Conservation (phyloP, 495 filamentous ascomycete species). For the Cryomyces minteri region DNA sequence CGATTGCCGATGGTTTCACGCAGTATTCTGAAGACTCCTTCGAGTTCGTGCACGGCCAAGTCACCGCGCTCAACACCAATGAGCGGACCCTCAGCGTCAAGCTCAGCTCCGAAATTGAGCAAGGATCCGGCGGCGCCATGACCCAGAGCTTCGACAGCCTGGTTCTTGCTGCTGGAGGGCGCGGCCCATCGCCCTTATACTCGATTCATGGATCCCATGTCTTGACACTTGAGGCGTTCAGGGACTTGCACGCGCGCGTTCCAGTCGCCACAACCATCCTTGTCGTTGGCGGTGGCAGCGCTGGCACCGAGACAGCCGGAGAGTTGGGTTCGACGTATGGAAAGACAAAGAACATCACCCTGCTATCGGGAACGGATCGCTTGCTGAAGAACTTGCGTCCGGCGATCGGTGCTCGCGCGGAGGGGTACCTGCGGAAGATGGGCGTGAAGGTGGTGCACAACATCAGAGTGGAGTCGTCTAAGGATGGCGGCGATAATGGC, state of each 20-base stretch:
- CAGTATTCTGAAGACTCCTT: conserved; percentile 15
- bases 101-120: conserved; percentile 6
- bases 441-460: conserved; percentile 27
- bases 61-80: conserved; percentile 15
- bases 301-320: conserved; percentile 40
- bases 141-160: conserved; percentile 20
- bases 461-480: conserved; percentile 13
- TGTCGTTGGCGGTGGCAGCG: conserved; percentile 42
- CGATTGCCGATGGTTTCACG: conserved; percentile 16
- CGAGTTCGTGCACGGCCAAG: conserved; percentile 24
- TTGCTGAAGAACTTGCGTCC: conserved; percentile 19
- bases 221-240: conserved; percentile 6
- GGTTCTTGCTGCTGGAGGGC: conserved; percentile 20
- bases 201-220: conserved; percentile 14
- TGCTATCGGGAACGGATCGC: conserved; percentile 22
- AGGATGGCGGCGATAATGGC: conserved; percentile 6
- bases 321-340: conserved; percentile 22
- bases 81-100: conserved; percentile 11
- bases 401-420: conserved; percentile 19
- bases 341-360: conserved; percentile 24
- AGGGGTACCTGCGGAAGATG: conserved; percentile 21
- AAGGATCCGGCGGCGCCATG: conserved; percentile 7
- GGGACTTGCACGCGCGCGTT: conserved; percentile 9
- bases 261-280: conserved; percentile 22
- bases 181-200: conserved; percentile 12